Conservation (phyloP, 2,329 filamentous ascomycete species). For the Metarhizium guizhouense region DNA sequence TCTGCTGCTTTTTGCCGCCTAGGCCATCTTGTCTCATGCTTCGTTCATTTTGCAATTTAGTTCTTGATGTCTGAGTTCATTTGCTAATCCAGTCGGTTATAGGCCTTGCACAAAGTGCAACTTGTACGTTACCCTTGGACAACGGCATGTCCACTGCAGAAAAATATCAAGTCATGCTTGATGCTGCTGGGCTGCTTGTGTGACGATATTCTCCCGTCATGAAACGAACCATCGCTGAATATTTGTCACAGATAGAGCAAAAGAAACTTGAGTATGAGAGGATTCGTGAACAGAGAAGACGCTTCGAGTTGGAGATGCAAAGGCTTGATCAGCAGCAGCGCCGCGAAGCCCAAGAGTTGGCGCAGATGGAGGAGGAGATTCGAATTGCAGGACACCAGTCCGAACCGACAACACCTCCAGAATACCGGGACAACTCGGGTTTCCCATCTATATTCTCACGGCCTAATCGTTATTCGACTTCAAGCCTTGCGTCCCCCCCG, state of each 20-base stretch:
- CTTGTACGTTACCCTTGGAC: constrained; percentile 48
- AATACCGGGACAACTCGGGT: constrained; percentile 66
- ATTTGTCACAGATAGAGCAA: constrained; percentile 65
- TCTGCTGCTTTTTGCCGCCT: background rate
- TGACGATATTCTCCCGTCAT: background rate
- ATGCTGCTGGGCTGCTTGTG: background rate
- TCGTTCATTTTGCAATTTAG: background rate
- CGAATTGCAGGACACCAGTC: constrained; percentile 67
- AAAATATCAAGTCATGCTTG: background rate
- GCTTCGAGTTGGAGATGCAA: constrained; percentile 89
- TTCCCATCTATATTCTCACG: constrained; percentile 76
- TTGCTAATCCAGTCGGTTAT: constrained; percentile 1
- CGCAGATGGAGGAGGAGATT: constrained; percentile 70
- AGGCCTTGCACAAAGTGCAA: constrained; percentile 66
- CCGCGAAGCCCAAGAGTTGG: constrained; percentile 73
- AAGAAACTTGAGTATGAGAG: constrained; percentile 89
- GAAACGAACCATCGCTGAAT: background rate
- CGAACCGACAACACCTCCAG: constrained; percentile 92
- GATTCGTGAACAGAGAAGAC: constrained; percentile 77
- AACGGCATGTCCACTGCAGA: background rate
- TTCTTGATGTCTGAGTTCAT: background rate
- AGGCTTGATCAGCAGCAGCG: constrained; percentile 78
- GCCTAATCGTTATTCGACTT: constrained; percentile 81
- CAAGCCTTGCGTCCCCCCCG: constrained; percentile 75
- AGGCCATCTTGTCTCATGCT: background rate